Evolutionary conservation across 1,139 yeast species (phyloP).

Genomic region (Yamadazyma trypodendri): DNA sequence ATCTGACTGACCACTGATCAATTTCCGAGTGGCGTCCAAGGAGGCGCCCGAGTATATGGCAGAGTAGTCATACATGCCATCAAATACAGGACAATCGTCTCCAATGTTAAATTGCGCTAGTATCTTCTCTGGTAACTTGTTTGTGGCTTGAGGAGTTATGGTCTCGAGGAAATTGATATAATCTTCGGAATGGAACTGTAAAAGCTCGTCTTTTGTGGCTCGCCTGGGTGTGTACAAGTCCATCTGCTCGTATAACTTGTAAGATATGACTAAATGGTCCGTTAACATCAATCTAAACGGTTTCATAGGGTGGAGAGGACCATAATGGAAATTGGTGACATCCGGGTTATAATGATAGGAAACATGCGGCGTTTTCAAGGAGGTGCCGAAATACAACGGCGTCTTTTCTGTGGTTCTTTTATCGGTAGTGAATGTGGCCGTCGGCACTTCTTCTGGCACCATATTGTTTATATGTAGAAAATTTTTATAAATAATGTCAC

Average conservation of each 20-base stretch:
- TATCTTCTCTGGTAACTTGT: slow-evolving; percentile 53
- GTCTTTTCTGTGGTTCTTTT: slow-evolving; percentile 53
- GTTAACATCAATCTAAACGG: slow-evolving; percentile 95
- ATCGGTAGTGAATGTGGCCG: slow-evolving; percentile 47
- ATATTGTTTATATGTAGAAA: background rate
- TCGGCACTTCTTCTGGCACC: slow-evolving; percentile 1
- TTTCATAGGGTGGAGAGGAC: slow-evolving; percentile 95
- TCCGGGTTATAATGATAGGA: slow-evolving; percentile 88
- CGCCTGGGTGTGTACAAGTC: slow-evolving; percentile 80
- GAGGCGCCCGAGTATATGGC: slow-evolving; percentile 95
- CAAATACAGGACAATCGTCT: slow-evolving; percentile 96
- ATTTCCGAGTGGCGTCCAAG: slow-evolving; percentile 94
- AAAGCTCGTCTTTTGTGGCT: slow-evolving; percentile 78
- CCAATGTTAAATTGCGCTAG: slow-evolving; percentile 87
- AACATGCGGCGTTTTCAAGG: slow-evolving; percentile 47
- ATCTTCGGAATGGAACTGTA: slow-evolving; percentile 83
- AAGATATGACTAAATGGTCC: slow-evolving; percentile 83
- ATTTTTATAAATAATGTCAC: background rate
- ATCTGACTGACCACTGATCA: slow-evolving; percentile 91
- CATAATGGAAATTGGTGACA: slow-evolving; percentile 81
- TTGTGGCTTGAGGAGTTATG: slow-evolving; percentile 79
- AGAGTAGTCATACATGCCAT: slow-evolving; percentile 93
- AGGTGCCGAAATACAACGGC: slow-evolving; percentile 56
- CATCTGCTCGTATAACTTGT: slow-evolving; percentile 86
- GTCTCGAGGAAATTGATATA: slow-evolving; percentile 76